Conservation (phyloP, 73 alveolate genomes). For the Effrenium voratum region DNA sequence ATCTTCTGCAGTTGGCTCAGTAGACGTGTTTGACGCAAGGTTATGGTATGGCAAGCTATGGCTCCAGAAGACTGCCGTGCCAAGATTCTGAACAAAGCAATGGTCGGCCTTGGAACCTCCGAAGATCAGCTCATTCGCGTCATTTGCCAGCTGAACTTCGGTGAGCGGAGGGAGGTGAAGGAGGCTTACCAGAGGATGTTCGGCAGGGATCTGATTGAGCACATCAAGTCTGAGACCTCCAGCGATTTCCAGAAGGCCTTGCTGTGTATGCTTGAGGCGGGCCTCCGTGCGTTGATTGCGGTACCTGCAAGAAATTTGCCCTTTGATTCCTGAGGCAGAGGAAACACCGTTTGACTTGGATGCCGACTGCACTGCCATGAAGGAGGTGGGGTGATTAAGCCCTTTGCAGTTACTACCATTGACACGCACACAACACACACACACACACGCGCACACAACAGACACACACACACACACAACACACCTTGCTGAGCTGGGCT, state of each 20-base stretch:
- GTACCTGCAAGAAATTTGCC: background rate
- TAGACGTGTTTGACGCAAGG: background rate
- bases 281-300: background rate
- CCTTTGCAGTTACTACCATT: no score
- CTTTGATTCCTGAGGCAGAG: conserved; percentile 34
- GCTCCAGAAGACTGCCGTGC: conserved; percentile 80
- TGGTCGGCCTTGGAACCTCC: conserved; percentile 85
- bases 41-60: conserved; percentile 81
- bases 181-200: conserved; percentile 87
- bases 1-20: background rate
- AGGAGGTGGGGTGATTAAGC: conserved; percentile 49
- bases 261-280: conserved; percentile 75
- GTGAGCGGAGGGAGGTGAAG: conserved; percentile 90
- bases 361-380: conserved; percentile 90
- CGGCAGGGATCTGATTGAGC: conserved; percentile 67
- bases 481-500: no score
- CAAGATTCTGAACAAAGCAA: conserved; percentile 73
- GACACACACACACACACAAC: no score
- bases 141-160: conserved; percentile 75
- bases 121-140: conserved; percentile 89
- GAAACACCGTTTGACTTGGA: conserved; percentile 59
- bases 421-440: no score
- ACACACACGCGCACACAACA: no score
- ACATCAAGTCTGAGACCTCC: conserved; percentile 86
- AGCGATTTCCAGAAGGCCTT: conserved; percentile 73